Base-by-base conservation (phyloP, 2,329 filamentous ascomycete species). In the Aaosphaeria arxii region DNA sequence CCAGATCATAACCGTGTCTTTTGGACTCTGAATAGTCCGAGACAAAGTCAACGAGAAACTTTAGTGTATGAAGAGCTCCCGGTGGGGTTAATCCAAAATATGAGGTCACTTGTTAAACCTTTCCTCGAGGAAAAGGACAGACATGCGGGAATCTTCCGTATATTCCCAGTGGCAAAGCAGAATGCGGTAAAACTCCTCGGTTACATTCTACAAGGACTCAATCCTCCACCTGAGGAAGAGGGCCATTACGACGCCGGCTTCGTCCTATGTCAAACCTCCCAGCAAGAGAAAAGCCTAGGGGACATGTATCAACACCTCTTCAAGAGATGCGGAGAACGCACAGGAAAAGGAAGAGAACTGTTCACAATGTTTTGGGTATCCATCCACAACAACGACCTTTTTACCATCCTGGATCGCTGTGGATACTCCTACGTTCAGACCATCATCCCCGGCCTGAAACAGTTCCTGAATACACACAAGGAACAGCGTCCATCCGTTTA, bases 161-260 rank as follows among this genome's bases (percentile, higher is more conserved):
- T 24, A 24, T 24, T 2, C 3, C 17, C 17, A 24, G 2, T 24
- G 17, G 17, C 17, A 24, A 24, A 24, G 17, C 17, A 24, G 17
- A 24, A 24, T 24, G 17, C 17, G 17, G 17, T 24, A 24, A 24
- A 24, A 24, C 17, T 24, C 17, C 17, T 3, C 17, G 17, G 17
- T 24, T 24, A 3, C 17, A 24, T 24, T 24, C 17, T 24, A 24
- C 17, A 24, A 24, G 7, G 40, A 1, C 11, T 45, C 1, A 42
- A 44, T 0, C 50, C 58, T 1, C 36, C 45, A 1, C 39, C 49
- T 0, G 7, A 44, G 0, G 44, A 48, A 0, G 30, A 47, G 1
- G 43, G 48, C 1, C 63, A 58, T 43, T 51, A 53, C n/a, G 1
- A 13, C 0, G 63, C 63, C 6, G 60, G 62, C 0, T 66, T 57